Base-by-base conservation (phyloP, 371 early-diverging fungal species). In the Apophysomyces variabilis region DNA sequence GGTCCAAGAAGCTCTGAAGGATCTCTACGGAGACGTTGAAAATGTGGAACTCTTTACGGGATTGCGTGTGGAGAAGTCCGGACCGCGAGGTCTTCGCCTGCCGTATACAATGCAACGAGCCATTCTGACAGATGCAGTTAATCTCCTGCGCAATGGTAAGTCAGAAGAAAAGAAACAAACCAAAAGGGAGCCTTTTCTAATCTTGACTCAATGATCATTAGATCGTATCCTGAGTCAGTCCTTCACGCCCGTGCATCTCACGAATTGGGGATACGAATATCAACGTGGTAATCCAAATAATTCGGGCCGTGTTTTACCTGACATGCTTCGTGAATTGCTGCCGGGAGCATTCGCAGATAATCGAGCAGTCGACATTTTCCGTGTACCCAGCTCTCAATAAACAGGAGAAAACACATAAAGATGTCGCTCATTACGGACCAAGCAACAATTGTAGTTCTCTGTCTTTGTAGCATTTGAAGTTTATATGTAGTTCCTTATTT, bases 21-120 rank as follows among this genome's bases (percentile, higher is more conserved):
- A 79, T 13, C 64, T 85, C 6, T 85, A 85, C 64, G 73, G 74
- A 1, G 65, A 66, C 3, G 71, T 75, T 9, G 75, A 86, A 14
- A 60, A 71, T 7, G 86, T 86, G 0, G 86, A 86, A 50, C 65
- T 86, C 0, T 86, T 83, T 63, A 75, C 79, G 16, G 86, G 86
- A 9, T 21, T 82, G 3, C 75, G 82, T 67, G 73, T 81, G 5
- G 86, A 86, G 54, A 75, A 74, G 5, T 54, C 69, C 9, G 81
- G 78, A 44, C 71, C 67, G 3, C 74, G 75, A 7, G 80, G 80
- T 5, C 50, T 85, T 38, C 68, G 72, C 11, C 67, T 85, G 26
- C 83, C 83, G 4, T 86, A 80, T 58, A 81, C 86, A 3, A 76
- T 77, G 66, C 73, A 76, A 3, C 71, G 85, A 32, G 82, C 80